Evolutionary conservation across 352 stramenopile genomes (phyloP).

Genomic region (Saprolegnia diclina): DNA sequence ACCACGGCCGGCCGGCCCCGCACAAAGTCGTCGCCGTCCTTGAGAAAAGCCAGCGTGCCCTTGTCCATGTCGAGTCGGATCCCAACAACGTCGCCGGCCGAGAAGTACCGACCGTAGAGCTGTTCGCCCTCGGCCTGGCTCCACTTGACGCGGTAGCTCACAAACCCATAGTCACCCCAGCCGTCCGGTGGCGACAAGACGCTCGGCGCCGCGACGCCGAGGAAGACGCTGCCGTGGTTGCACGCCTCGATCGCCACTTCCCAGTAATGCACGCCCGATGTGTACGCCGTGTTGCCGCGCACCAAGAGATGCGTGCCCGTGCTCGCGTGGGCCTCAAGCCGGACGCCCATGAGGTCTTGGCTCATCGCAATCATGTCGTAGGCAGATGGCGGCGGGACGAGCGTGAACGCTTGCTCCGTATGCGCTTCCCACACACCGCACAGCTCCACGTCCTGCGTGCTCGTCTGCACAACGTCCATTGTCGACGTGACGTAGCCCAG

Average conservation of each 20-base stretch:
- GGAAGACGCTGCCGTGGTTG: conserved; percentile 19
- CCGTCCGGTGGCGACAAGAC: conserved; percentile 13
- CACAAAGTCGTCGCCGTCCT: conserved; percentile 25
- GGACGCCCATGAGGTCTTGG: not conserved
- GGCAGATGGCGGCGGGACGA: not conserved
- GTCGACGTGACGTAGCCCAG: not conserved
- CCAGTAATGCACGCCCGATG: conserved; percentile 46
- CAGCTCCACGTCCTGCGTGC: not conserved
- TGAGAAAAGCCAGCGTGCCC: conserved; percentile 19
- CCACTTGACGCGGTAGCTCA: conserved; percentile 47
- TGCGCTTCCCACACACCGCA: conserved; percentile 16
- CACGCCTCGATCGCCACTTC: conserved; percentile 30
- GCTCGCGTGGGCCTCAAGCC: conserved; percentile 14
- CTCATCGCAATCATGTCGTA: conserved; percentile 3
- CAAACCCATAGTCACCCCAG: conserved; percentile 52
- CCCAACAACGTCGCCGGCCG: conserved; percentile 17
- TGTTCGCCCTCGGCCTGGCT: conserved; percentile 25
- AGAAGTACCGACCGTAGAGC: conserved; percentile 27
- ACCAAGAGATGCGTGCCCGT: conserved; percentile 30
- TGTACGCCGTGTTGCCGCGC: conserved; percentile 41
- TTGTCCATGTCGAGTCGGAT: conserved; percentile 23
- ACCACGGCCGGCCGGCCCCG: conserved; percentile 29
- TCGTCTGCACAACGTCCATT: not conserved
- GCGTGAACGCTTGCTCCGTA: not conserved
- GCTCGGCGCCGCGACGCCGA: conserved; percentile 31